Percentiles rank a stretch among this genome's conserved stretches.
Conservation (phyloP, 2,329 filamentous ascomycete species). For the Neodidymelliopsis sp. region DNA sequence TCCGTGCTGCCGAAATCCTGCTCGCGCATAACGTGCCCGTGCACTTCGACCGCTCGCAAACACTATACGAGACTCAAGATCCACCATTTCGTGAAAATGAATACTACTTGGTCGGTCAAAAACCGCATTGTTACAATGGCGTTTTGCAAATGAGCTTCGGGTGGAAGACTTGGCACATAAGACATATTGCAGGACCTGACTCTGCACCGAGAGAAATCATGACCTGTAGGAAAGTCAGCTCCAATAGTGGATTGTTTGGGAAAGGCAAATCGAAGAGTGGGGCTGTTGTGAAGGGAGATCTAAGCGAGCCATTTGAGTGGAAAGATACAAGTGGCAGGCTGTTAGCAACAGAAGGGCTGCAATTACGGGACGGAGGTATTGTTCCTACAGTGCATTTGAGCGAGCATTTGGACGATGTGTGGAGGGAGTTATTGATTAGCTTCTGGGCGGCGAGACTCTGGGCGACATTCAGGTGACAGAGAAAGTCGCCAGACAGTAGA, state of each 20-base stretch:
- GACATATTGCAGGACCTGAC: conserved; percentile 16
- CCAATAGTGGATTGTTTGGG: conserved; percentile 14
- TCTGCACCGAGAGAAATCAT: conserved; percentile 21
- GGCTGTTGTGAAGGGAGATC: conserved; percentile 10
- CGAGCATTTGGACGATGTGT: conserved; percentile 25
- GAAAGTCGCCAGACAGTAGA: too few relatives aligned
- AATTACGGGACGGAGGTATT: conserved; percentile 12
- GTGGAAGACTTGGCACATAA: conserved; percentile 23
- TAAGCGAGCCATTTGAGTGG: conserved; percentile 23
- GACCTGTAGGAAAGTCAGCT: conserved; percentile 22
- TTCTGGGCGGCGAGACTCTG: conserved; percentile 25
- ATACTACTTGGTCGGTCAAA: conserved; percentile 25
- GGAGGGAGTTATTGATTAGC: conserved; percentile 28
- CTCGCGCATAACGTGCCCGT: conserved; percentile 18
- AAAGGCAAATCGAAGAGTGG: conserved; percentile 13
- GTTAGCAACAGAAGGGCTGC: conserved; percentile 25
- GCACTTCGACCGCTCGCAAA: conserved; percentile 20
- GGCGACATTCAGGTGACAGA: conserved; percentile 11
- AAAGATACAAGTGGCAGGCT: conserved; percentile 23
- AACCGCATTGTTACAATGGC: conserved; percentile 22
- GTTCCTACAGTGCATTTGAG: conserved; percentile 25
- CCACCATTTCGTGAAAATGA: conserved; percentile 27
- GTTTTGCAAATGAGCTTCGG: conserved; percentile 21
- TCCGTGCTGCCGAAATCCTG: conserved; percentile 23
- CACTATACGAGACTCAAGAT: conserved; percentile 28